A percentile compares a stretch with the other conserved stretches of the same genome.
Conservation (phyloP, 169 alveolate species). For the Plasmodium coatneyi region DNA sequence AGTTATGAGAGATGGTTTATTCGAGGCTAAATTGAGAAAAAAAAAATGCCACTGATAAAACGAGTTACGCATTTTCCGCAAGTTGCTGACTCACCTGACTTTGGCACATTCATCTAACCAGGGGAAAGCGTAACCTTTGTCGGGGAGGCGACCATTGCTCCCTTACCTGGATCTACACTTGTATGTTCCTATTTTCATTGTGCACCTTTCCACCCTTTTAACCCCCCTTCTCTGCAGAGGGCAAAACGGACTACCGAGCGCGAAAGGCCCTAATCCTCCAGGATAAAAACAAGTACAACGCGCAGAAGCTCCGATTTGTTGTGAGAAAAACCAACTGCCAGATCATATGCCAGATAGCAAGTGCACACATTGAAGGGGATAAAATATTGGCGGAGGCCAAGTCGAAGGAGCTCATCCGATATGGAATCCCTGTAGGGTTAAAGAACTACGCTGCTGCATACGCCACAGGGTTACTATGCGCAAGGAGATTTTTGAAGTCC, state of each 20-base stretch:
- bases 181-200: background rate
- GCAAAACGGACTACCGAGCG: slow-evolving; percentile 99
- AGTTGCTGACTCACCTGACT: slow-evolving; percentile 69
- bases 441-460: slow-evolving; percentile 99
- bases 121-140: too few relatives aligned
- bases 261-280: slow-evolving; percentile 97
- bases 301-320: slow-evolving; percentile 99
- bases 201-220: background rate
- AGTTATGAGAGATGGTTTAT: slow-evolving; percentile 46
- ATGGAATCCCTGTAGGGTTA: slow-evolving; percentile 98
- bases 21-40: slow-evolving; percentile 54
- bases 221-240: slow-evolving; percentile 95
- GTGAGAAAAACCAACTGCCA: slow-evolving; percentile 96
- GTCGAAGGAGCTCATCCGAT: slow-evolving; percentile 96
- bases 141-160: background rate
- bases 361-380: slow-evolving; percentile 98
- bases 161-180: background rate
- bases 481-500: slow-evolving; percentile 96
- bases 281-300: slow-evolving; percentile 99
- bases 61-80: slow-evolving; percentile 34
- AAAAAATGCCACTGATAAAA: slow-evolving; percentile 53
- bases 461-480: slow-evolving; percentile 97
- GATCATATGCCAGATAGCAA: slow-evolving; percentile 96
- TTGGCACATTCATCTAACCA: background rate
- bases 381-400: slow-evolving; percentile 97